These are phyloP conservation scores for Sclerotinia spermophila DNA, from an alignment of 2,329 filamentous ascomycete species.

Conservation along the genomic window DNA sequence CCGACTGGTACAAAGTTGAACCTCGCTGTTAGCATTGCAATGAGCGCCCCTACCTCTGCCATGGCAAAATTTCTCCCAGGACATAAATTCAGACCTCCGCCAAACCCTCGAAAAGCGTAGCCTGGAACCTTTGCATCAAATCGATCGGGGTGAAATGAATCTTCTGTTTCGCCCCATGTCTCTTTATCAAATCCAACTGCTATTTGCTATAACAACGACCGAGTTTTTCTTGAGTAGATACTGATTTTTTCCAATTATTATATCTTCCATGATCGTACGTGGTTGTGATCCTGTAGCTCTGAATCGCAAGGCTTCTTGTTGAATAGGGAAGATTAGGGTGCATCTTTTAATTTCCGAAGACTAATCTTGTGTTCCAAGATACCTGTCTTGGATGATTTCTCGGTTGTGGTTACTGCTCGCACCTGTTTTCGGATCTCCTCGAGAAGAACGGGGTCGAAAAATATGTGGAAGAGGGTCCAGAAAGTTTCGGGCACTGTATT, in stretches of 20 bases:
- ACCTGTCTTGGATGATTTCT: not conserved
- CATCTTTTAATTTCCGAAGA: not conserved
- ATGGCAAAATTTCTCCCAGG: constrained; percentile 1
- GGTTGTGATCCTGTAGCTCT: not conserved
- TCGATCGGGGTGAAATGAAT: not conserved
- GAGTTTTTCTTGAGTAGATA: constrained; percentile 11
- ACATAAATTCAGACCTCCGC: constrained; percentile 7
- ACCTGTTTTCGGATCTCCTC: not conserved
- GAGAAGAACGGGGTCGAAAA: not conserved
- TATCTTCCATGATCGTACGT: constrained; percentile 10
- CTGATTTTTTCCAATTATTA: not conserved
- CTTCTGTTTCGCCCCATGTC: not conserved
- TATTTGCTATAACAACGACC: not conserved
- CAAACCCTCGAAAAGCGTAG: constrained; percentile 11
- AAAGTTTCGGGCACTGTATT: constrained; percentile 10
- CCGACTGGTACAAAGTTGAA: not conserved
- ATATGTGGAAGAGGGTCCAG: constrained; percentile 8
- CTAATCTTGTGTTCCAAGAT: not conserved
- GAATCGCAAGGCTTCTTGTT: constrained; percentile 11
- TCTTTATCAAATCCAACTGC: not conserved
- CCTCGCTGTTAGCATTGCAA: not conserved
- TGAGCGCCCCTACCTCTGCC: not conserved
- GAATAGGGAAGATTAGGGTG: not conserved
- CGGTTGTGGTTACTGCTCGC: not conserved
- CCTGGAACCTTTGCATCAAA: not conserved